Percentiles rank a stretch among this genome's conserved stretches.
These are phyloP conservation scores for Triangularia verruculosa DNA, from an alignment of 2,329 filamentous ascomycete genomes.

Conservation along the genomic window DNA sequence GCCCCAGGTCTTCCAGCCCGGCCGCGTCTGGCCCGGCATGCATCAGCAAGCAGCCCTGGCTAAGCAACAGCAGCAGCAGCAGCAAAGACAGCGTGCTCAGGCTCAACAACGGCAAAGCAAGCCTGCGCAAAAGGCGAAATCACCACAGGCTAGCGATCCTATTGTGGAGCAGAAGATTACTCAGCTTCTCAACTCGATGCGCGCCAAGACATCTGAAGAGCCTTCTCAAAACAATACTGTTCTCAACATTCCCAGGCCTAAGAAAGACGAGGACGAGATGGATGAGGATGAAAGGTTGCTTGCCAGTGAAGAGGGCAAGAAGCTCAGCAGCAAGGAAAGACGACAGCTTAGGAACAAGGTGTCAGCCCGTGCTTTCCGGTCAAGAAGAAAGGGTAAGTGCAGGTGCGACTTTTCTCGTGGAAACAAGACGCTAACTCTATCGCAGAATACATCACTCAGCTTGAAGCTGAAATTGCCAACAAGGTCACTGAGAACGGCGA, in stretches of 20 bases:
- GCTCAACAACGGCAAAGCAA: constrained; percentile 46
- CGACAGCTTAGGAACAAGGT: constrained; percentile 99
- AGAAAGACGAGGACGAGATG: constrained; percentile 98
- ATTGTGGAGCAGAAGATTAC: constrained; percentile 90
- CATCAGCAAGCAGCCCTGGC: constrained; percentile 84
- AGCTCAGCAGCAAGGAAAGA: constrained; percentile 95
- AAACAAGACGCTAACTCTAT: constrained; percentile 48
- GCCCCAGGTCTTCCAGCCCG: constrained; percentile 50
- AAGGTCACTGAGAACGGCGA: constrained; percentile 83
- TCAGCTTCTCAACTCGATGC: constrained; percentile 88
- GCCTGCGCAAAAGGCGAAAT: constrained; percentile 48
- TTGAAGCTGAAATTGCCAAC: constrained; percentile 81
- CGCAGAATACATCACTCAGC: constrained; percentile 91
- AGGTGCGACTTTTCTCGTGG: not conserved
- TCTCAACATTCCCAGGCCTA: constrained; percentile 68
- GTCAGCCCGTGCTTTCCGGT: constrained; percentile 94
- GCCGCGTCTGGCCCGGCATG: constrained; percentile 87
- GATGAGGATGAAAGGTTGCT: constrained; percentile 93
- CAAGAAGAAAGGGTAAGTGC: constrained; percentile 87
- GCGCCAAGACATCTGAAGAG: constrained; percentile 63
- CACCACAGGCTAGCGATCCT: constrained; percentile 58
- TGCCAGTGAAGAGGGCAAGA: constrained; percentile 98
- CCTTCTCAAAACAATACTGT: constrained; percentile 49
- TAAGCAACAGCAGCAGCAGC: constrained; percentile 61
- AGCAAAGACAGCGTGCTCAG: constrained; percentile 47